These are phyloP conservation scores for Epicoccum sorghinum DNA, from an alignment of 2,329 filamentous ascomycete genomes.

Conservation along the genomic window DNA sequence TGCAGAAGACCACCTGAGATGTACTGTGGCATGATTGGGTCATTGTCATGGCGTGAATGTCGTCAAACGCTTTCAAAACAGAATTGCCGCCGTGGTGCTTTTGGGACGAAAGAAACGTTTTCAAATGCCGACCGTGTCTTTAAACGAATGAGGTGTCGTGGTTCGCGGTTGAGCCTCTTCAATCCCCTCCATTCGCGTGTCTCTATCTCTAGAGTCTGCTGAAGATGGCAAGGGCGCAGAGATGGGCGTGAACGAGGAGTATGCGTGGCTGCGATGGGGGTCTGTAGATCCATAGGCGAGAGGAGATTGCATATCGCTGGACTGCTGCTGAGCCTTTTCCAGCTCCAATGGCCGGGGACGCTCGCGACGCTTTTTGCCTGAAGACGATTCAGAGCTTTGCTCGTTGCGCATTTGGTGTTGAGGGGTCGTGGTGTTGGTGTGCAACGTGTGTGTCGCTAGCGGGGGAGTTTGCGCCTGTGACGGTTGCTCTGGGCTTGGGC, in stretches of 20 bases:
- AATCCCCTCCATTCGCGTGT: conserved; percentile 46
- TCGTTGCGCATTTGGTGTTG: conserved; percentile 37
- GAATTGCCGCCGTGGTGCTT: conserved; percentile 48
- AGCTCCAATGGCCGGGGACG: conserved; percentile 43
- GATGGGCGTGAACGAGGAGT: conserved; percentile 45
- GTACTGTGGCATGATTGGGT: conserved; percentile 34
- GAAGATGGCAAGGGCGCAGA: conserved; percentile 45
- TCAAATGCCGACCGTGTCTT: conserved; percentile 53
- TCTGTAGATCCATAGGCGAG: conserved; percentile 38
- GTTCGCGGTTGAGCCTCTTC: conserved; percentile 48
- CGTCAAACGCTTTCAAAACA: conserved; percentile 49
- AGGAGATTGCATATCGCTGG: conserved; percentile 41
- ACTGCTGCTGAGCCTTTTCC: conserved; percentile 34
- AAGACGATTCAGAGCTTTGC: conserved; percentile 42
- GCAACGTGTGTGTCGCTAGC: conserved; percentile 23
- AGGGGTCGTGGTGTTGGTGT: conserved; percentile 33
- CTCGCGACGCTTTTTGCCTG: conserved; percentile 42
- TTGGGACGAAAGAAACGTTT: conserved; percentile 46
- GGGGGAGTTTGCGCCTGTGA: conserved; percentile 38
- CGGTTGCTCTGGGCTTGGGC: conserved; percentile 30
- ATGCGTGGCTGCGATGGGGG: conserved; percentile 34
- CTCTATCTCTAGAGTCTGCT: conserved; percentile 39
- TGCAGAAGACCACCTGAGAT: conserved; percentile 44
- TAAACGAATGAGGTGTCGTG: conserved; percentile 51
- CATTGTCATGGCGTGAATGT: conserved; percentile 49